Conservation (phyloP, 768 basidiomycete genomes). For the Trametes meyenii region DNA sequence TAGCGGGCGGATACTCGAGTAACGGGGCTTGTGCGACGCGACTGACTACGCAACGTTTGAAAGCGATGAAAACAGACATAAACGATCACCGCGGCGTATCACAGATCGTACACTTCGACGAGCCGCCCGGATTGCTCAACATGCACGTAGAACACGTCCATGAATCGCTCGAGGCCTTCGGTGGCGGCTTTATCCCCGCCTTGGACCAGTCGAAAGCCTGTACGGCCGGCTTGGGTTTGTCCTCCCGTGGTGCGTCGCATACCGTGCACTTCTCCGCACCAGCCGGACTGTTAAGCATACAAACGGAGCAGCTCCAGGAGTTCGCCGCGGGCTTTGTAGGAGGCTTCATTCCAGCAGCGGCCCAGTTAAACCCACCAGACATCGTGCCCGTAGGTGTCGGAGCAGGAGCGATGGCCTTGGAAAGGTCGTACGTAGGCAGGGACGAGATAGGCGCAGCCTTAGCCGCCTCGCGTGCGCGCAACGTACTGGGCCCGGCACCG, state of each 20-base stretch:
- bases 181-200: conserved; percentile 31
- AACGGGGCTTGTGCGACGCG: conserved; percentile 15
- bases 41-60: not conserved
- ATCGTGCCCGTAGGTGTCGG: conserved; percentile 14
- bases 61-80: conserved; percentile 11
- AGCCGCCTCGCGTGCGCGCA: conserved; percentile 39
- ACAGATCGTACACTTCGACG: conserved; percentile 52
- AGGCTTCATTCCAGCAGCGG: conserved; percentile 59
- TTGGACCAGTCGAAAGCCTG: conserved; percentile 36
- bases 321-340: conserved; percentile 36
- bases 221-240: conserved; percentile 21
- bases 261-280: conserved; percentile 47
- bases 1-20: not conserved
- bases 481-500: conserved; percentile 28
- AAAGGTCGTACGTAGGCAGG: conserved; percentile 50
- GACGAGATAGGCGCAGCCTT: conserved; percentile 42
- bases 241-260: conserved; percentile 43
- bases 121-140: conserved; percentile 49
- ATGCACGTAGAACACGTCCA: conserved; percentile 35
- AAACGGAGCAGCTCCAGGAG: conserved; percentile 62
- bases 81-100: conserved; percentile 37
- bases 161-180: conserved; percentile 15
- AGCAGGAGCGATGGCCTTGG: conserved; percentile 27
- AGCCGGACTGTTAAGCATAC: conserved; percentile 46
- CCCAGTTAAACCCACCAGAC: conserved; percentile 57